Evolutionary conservation across 1,284 basidiomycete species (phyloP).

Genomic region (Boletus sp.): DNA sequence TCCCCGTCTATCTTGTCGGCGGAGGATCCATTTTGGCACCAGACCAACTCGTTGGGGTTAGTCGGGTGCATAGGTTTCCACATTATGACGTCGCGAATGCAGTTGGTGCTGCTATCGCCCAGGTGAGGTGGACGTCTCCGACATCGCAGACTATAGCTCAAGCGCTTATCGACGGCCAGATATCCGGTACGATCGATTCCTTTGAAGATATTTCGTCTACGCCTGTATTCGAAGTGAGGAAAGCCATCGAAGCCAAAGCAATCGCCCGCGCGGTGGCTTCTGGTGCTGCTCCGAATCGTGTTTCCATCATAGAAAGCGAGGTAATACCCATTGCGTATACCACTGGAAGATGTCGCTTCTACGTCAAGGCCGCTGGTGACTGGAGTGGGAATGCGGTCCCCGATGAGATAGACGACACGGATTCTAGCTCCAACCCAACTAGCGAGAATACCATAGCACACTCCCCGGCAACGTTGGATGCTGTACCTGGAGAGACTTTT

Average conservation of each 20-base stretch:
- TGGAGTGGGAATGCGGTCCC: conserved; percentile 31
- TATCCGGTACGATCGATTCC: conserved; percentile 38
- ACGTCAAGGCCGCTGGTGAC: conserved; percentile 53
- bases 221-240: conserved; percentile 41
- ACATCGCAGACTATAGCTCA: conserved; percentile 6
- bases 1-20: conserved; percentile 50
- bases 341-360: conserved; percentile 39
- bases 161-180: conserved; percentile 28
- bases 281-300: conserved; percentile 32
- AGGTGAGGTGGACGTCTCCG: conserved; percentile 20
- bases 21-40: conserved; percentile 52
- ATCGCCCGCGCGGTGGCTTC: conserved; percentile 44
- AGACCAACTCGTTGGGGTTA: conserved; percentile 46
- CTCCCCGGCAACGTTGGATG: conserved; percentile 1
- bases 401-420: conserved; percentile 21
- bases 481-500: not conserved
- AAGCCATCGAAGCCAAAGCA: conserved; percentile 37
- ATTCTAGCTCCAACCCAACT: conserved; percentile 3
- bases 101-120: conserved; percentile 49
- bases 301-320: conserved; percentile 38
- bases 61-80: conserved; percentile 47
- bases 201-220: conserved; percentile 41
- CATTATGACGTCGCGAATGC: conserved; percentile 57
- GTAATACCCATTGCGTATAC: conserved; percentile 36
- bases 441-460: conserved; percentile 8